Evolutionary conservation across 805 yeast species (phyloP), one percentile per base, ranked within the genome.

Genomic region (Sporopachydermia quercuum): DNA sequence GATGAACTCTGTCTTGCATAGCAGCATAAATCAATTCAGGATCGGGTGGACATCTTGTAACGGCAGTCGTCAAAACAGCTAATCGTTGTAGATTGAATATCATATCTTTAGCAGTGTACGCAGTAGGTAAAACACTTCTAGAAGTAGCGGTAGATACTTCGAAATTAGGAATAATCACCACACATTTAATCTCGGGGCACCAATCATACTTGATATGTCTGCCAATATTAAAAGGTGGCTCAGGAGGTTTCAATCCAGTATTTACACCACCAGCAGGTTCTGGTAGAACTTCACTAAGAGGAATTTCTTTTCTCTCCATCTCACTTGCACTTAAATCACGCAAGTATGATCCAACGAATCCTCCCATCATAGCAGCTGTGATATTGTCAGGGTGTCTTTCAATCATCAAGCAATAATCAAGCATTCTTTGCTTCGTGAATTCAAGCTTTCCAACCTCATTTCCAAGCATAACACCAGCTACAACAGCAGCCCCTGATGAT

Each of bases 301-400:
- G 96, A 41, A 85, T 81, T 55, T 79, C 86, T 47, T 82, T 80
- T 40, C 82, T 71, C 43, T 68, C 76, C 47, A 70, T 67, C 48
- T 87, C 96, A 34, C 73, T 70, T 3, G 77, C 75, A 23, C 76
- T 65, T 43, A 91, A 63, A 45, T 83, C 93, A 51, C 94, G 74
- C 53, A 91, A 69, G 59, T 81, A 91, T 3, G 96, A 85, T 36
- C 98, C 98, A 35, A 87, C 95, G 58, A 91, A 91, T 1, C 98
- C 96, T 44, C 98, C 98, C 78, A 87, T 80, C 95, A 91, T 85
- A 30, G 98, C 95, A 19, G 98, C 98, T 8, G 96, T 85, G 53
- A 91, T 87, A 59, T 91, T 91, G 61, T 91, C 98, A 27, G 98
- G 98, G 54, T 91, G 98, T 57, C 97, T 77, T 65, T 91, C 98